Conservation (phyloP, 305 asterid species). For the Withania somnifera region DNA sequence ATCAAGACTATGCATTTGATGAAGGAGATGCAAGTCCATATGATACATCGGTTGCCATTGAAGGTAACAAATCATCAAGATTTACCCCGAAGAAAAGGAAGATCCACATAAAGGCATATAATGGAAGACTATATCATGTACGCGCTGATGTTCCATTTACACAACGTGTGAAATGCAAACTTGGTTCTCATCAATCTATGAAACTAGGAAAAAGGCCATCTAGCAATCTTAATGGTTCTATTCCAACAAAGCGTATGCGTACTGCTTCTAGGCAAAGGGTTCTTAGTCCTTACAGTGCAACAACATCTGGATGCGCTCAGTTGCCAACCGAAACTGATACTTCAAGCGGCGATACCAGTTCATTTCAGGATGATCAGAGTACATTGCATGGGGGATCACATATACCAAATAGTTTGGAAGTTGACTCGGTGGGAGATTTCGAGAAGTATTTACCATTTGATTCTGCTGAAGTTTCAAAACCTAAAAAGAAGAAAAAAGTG, state of each 20-base stretch:
- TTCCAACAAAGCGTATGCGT: slow-evolving; percentile 78
- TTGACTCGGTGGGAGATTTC: slow-evolving; percentile 51
- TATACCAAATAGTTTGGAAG: slow-evolving; percentile 49
- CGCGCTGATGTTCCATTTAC: slow-evolving; percentile 39
- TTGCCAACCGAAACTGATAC: slow-evolving; percentile 60
- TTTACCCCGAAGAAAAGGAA: slow-evolving; percentile 56
- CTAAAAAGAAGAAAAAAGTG: slow-evolving; percentile 64
- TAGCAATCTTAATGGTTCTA: slow-evolving; percentile 52
- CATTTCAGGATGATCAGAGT: slow-evolving; percentile 85
- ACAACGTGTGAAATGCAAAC: slow-evolving; percentile 42
- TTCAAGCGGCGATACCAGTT: slow-evolving; percentile 83
- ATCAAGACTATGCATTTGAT: slow-evolving; percentile 41
- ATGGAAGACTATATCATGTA: slow-evolving; percentile 41
- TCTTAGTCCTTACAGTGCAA: slow-evolving; percentile 46
- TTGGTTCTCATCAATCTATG: slow-evolving; percentile 38
- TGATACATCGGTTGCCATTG: slow-evolving; percentile 40
- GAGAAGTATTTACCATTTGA: slow-evolving; percentile 51
- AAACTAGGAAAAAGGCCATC: slow-evolving; percentile 53
- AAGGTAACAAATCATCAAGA: slow-evolving; percentile 39
- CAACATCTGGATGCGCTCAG: slow-evolving; percentile 53
- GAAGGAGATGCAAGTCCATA: slow-evolving; percentile 67
- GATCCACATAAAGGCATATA: slow-evolving; percentile 33
- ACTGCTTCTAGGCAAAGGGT: slow-evolving; percentile 69
- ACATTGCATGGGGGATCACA: slow-evolving; percentile 48
- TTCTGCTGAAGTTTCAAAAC: slow-evolving; percentile 50